phyloP scores from a whole-genome alignment of 768 basidiomycete species.

The Suillus lakei region DNA sequence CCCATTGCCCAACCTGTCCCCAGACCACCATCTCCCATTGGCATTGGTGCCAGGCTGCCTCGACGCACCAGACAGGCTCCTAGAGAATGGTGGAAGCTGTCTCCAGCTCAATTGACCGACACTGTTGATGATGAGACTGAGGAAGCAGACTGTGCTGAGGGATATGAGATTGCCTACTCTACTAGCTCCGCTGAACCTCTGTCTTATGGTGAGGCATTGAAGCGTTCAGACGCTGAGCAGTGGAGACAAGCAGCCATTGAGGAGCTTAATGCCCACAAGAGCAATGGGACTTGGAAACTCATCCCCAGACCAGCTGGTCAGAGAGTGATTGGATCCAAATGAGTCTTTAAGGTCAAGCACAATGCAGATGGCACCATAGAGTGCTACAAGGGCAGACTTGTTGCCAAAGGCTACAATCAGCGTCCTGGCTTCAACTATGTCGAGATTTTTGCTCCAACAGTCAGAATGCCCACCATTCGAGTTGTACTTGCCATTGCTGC shows the following conservation, averaged over 20 bases:
- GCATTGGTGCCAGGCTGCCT: background rate
- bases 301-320: constrained; percentile 30
- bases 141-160: constrained; percentile 3
- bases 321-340: too few species aligned
- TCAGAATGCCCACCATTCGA: too few species aligned
- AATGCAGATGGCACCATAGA: too few species aligned
- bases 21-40: background rate
- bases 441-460: too few species aligned
- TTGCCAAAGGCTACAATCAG: constrained; percentile 45
- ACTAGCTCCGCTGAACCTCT: background rate
- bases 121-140: constrained; percentile 19
- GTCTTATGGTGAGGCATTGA: background rate
- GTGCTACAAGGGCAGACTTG: too few species aligned
- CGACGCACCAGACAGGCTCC: constrained; percentile 6
- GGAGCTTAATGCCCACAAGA: constrained; percentile 25
- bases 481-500: too few species aligned
- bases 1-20: background rate
- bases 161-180: background rate
- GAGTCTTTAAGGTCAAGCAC: too few species aligned
- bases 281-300: constrained; percentile 28
- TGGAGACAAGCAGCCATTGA: constrained; percentile 28
- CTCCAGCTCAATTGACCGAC: background rate
- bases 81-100: constrained; percentile 6
- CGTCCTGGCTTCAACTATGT: too few species aligned
- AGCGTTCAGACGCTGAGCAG: constrained; percentile 15